Percentiles rank a stretch among this genome's conserved stretches.
phyloP scores from a whole-genome alignment of 495 filamentous ascomycete genomes.

The Chaetomidium leptoderma region DNA sequence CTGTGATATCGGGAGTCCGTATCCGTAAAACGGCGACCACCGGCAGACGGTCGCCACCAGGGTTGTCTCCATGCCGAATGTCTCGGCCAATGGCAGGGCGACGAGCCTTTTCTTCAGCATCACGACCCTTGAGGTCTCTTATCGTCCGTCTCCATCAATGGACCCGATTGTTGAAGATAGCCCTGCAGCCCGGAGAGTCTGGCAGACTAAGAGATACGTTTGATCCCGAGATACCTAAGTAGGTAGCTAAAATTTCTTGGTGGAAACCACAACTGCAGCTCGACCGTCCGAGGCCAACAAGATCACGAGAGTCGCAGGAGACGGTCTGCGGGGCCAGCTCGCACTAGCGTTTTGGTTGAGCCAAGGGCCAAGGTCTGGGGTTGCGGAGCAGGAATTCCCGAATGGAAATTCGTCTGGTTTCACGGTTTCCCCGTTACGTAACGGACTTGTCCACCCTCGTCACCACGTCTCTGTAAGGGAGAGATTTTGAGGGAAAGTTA shows the following conservation, averaged over 20 bases:
- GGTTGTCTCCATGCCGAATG: constrained; percentile 10
- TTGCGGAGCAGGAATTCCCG: background rate
- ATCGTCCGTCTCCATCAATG: constrained; percentile 20
- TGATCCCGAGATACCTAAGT: no score
- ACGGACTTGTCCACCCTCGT: background rate
- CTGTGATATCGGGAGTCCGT: background rate
- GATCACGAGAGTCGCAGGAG: no score
- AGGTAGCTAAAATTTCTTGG: no score
- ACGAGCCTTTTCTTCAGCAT: constrained; percentile 19
- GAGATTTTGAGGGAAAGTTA: background rate
- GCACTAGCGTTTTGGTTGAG: constrained; percentile 1
- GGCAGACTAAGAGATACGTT: background rate
- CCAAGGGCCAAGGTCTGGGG: constrained; percentile 10
- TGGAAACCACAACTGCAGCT: no score
- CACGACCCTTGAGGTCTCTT: constrained; percentile 23
- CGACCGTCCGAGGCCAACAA: no score
- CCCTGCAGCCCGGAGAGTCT: no score
- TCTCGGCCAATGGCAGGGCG: constrained; percentile 20
- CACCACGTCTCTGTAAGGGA: background rate
- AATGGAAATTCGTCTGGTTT: background rate
- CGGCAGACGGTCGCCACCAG: background rate
- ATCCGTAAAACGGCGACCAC: background rate
- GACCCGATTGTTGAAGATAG: background rate
- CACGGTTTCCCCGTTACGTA: constrained; percentile 1
- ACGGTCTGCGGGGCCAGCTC: background rate